Conservation (phyloP, 2,329 filamentous ascomycete species). For the Fusarium sterilihyphosum region DNA sequence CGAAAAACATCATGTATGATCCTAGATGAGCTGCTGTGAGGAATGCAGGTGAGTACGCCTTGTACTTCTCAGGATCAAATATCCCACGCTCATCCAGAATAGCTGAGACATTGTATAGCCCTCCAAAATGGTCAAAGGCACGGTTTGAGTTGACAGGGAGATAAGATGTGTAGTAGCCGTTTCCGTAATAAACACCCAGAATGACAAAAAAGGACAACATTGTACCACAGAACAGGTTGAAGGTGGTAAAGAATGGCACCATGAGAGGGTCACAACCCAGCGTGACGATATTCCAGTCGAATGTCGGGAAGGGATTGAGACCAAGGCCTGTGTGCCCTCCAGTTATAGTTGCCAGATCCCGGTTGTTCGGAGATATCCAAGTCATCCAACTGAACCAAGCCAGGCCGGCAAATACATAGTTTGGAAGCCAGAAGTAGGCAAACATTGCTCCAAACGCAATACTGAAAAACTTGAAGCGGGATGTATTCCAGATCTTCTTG, state of each 20-base stretch:
- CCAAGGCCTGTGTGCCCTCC: constrained; percentile 53
- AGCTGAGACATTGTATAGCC: constrained; percentile 51
- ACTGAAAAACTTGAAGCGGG: constrained; percentile 59
- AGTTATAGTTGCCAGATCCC: constrained; percentile 49
- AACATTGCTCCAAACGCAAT: constrained; percentile 58
- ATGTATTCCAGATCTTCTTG: constrained; percentile 51
- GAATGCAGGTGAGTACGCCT: constrained; percentile 55
- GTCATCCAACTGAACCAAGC: constrained; percentile 62
- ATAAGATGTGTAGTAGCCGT: constrained; percentile 50
- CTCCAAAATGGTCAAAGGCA: constrained; percentile 52
- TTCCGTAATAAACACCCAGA: constrained; percentile 46
- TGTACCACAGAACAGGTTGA: constrained; percentile 48
- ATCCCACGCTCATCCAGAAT: constrained; percentile 48
- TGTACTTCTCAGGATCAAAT: constrained; percentile 52
- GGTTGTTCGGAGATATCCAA: constrained; percentile 60
- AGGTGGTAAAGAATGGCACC: constrained; percentile 50
- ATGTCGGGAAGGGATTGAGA: constrained; percentile 53
- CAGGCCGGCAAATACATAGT: constrained; percentile 60
- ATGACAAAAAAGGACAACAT: constrained; percentile 45
- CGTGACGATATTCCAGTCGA: constrained; percentile 55
- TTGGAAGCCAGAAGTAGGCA: constrained; percentile 64
- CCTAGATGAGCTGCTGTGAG: constrained; percentile 49
- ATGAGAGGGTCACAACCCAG: constrained; percentile 50
- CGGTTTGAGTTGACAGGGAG: constrained; percentile 55
- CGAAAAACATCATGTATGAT: constrained; percentile 55